phyloP scores from a whole-genome alignment of 2,329 filamentous ascomycete genomes.

The Neofusicoccum kwambonambiense region DNA sequence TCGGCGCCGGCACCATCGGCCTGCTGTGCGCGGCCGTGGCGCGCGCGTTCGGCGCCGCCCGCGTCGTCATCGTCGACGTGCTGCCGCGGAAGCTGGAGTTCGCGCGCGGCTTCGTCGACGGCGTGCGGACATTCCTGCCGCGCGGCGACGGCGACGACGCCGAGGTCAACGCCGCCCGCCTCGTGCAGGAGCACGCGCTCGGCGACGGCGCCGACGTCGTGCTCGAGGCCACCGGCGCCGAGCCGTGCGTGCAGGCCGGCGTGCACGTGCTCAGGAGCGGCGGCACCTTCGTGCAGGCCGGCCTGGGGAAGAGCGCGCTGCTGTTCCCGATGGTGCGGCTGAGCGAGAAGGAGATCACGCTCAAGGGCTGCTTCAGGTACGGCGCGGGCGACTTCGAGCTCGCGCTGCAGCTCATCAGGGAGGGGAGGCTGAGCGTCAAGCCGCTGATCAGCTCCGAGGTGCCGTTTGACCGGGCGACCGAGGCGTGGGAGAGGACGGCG shows the following conservation, averaged over 20 bases:
- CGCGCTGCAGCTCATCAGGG: conserved; percentile 28
- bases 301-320: conserved; percentile 20
- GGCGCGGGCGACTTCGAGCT: conserved; percentile 33
- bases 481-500: conserved; percentile 33
- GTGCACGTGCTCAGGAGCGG: conserved; percentile 22
- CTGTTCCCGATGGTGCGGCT: conserved; percentile 11
- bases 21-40: conserved; percentile 81
- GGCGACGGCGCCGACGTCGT: conserved; percentile 24
- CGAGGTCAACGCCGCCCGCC: conserved; percentile 8
- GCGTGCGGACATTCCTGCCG: conserved; percentile 21
- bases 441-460: conserved; percentile 31
- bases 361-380: conserved; percentile 35
- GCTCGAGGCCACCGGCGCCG: conserved; percentile 29
- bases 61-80: conserved; percentile 78
- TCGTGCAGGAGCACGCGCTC: conserved; percentile 17
- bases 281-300: conserved; percentile 27
- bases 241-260: conserved; percentile 25
- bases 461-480: conserved; percentile 29
- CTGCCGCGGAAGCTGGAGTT: conserved; percentile 72
- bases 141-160: too few relatives aligned
- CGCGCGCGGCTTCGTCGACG: conserved; percentile 63
- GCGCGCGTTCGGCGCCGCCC: conserved; percentile 72
- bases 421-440: conserved; percentile 27
- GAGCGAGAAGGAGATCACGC: conserved; percentile 23
- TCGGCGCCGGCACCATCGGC: conserved; percentile 59